Conservation (phyloP, 2,329 filamentous ascomycete genomes). For the Epichloe brachyelytri region DNA sequence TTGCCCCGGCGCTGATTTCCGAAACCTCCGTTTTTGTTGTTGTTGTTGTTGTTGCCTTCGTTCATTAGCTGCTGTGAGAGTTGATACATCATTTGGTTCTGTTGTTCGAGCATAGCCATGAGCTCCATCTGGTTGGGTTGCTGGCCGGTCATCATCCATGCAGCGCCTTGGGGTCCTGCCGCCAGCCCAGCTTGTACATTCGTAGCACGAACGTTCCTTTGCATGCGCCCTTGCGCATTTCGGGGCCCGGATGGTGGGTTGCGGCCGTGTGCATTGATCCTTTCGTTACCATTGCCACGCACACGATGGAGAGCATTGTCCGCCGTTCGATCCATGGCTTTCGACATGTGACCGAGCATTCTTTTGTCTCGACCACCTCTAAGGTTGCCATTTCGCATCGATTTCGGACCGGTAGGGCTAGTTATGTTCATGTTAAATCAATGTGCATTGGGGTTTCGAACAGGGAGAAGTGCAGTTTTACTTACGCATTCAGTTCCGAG, state of each 20-base stretch:
- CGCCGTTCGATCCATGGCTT: conserved; percentile 63
- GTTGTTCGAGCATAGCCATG: conserved; percentile 75
- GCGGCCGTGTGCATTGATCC: conserved; percentile 68
- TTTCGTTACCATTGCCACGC: conserved; percentile 58
- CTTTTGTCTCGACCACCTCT: conserved; percentile 59
- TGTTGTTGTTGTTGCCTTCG: conserved; percentile 30
- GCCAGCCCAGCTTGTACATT: conserved; percentile 38
- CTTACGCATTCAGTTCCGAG: conserved; percentile 46
- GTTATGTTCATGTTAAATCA: not conserved
- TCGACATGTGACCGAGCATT: conserved; percentile 74
- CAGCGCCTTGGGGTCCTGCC: conserved; percentile 22
- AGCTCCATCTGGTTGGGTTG: conserved; percentile 39
- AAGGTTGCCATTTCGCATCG: conserved; percentile 66
- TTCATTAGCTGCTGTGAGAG: conserved; percentile 51
- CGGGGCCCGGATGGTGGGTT: conserved; percentile 61
- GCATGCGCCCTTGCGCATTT: conserved; percentile 35
- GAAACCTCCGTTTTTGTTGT: conserved; percentile 6
- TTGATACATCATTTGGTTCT: conserved; percentile 75
- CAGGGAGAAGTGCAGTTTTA: conserved; percentile 7
- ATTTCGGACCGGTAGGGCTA: conserved; percentile 88
- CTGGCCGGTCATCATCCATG: conserved; percentile 35
- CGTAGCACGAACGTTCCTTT: conserved; percentile 31
- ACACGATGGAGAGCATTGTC: conserved; percentile 74
- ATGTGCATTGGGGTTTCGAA: not conserved
- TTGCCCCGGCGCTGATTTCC: conserved; percentile 31